Evolutionary conservation across 495 filamentous ascomycete species (phyloP).

Genomic region (Xylaria palmicola): DNA sequence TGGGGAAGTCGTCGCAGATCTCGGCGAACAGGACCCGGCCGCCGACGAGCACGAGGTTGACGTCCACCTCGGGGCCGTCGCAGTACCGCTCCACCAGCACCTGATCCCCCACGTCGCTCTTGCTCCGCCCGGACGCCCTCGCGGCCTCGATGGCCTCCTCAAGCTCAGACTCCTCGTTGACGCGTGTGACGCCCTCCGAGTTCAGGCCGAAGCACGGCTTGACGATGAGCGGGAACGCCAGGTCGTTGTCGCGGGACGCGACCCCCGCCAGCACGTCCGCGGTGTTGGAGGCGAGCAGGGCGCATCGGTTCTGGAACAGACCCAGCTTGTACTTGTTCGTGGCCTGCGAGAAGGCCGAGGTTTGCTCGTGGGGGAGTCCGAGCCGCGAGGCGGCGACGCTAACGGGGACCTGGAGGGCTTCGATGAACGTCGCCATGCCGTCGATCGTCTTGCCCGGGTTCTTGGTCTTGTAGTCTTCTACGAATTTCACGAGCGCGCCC

Average conservation of each 20-base stretch:
- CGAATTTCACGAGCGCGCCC: slow-evolving; percentile 31
- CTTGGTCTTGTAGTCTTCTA: slow-evolving; percentile 25
- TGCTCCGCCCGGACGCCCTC: slow-evolving; percentile 6
- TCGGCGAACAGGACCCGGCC: slow-evolving; percentile 53
- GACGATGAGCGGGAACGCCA: slow-evolving; percentile 44
- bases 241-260: slow-evolving; percentile 2
- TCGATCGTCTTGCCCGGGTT: slow-evolving; percentile 29
- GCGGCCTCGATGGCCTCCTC: slow-evolving; percentile 22
- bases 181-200: slow-evolving; percentile 45
- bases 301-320: slow-evolving; percentile 32
- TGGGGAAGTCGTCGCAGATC: slow-evolving; percentile 53
- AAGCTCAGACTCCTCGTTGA: slow-evolving; percentile 32
- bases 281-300: slow-evolving; percentile 17
- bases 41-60: slow-evolving; percentile 49
- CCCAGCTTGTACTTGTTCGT: slow-evolving; percentile 46
- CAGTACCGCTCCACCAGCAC: slow-evolving; percentile 29
- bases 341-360: slow-evolving; percentile 39
- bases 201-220: slow-evolving; percentile 45
- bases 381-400: slow-evolving; percentile 34
- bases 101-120: slow-evolving; percentile 15
- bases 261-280: slow-evolving; percentile 21
- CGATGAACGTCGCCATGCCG: slow-evolving; percentile 39
- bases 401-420: slow-evolving; percentile 39
- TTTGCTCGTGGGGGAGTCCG: slow-evolving; percentile 32
- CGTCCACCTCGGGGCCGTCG: slow-evolving; percentile 53